Percentiles rank a stretch among this genome's conserved stretches.
These are phyloP conservation scores for Talaromyces amestolkiae DNA, from an alignment of 2,329 filamentous ascomycete genomes.

Conservation along the genomic window DNA sequence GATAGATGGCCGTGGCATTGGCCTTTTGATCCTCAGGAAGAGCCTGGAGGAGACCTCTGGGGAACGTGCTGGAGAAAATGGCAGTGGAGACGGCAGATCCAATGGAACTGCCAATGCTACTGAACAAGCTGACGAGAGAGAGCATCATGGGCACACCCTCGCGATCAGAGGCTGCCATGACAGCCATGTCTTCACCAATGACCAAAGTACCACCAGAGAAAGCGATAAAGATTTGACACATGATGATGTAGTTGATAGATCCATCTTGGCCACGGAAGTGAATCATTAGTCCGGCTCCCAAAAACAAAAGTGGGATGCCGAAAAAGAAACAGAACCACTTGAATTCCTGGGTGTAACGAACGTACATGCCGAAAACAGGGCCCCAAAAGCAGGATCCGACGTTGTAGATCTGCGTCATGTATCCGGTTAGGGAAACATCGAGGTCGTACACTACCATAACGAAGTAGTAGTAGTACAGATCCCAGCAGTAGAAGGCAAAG, in stretches of 20 bases:
- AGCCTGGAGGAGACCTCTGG: conserved; percentile 43
- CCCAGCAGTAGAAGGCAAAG: conserved; percentile 54
- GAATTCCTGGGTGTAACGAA: conserved; percentile 52
- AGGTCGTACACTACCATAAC: conserved; percentile 54
- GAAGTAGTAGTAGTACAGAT: conserved; percentile 54
- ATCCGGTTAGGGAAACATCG: conserved; percentile 42
- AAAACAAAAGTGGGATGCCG: conserved; percentile 51
- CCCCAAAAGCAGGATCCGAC: conserved; percentile 54
- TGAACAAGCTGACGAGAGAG: conserved; percentile 36
- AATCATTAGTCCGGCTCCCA: conserved; percentile 57
- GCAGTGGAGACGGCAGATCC: conserved; percentile 31
- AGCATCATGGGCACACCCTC: conserved; percentile 52
- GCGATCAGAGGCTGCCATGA: conserved; percentile 56
- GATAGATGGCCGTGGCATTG: conserved; percentile 25
- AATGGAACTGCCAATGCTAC: conserved; percentile 36
- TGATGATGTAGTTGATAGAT: conserved; percentile 51
- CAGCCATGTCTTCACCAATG: conserved; percentile 57
- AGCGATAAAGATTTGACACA: conserved; percentile 58
- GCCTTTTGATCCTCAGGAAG: conserved; percentile 41
- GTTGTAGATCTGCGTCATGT: conserved; percentile 53
- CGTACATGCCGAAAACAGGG: conserved; percentile 49
- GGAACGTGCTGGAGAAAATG: conserved; percentile 61
- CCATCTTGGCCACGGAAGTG: conserved; percentile 52
- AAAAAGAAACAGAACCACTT: conserved; percentile 53
- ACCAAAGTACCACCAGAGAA: conserved; percentile 55